Base-by-base conservation (phyloP, 495 filamentous ascomycete genomes). In the Hyphodiscus hymeniophilus region DNA sequence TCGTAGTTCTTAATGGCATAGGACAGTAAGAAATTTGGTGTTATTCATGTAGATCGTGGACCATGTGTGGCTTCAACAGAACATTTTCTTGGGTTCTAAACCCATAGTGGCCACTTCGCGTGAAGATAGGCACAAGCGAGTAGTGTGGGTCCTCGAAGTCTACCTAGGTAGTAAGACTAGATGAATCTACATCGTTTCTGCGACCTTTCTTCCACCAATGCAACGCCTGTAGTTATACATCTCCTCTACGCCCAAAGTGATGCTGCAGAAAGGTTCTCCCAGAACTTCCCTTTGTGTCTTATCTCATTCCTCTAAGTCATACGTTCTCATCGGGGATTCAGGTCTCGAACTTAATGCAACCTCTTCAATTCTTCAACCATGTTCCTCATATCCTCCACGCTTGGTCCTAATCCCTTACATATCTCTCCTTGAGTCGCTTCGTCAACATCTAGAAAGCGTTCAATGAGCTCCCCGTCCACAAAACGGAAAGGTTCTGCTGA, bases 381-480 rank as follows among this genome's bases (percentile, higher is more conserved):
- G 31, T 71, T 72, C 55, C 84, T 80, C 56, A 95, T 75, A 18
- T 79, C 79, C 55, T 88, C 85, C 2, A 92, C 80, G 48, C 75
- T 69, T 0, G 67, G 74, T n/a, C 71, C 78, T 12, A 85, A 60
- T 13, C 71, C 75, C 50, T 76, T 63, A 38, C 75, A 75, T 43
- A 95, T 78, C 57, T 77, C 72, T 60, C 76, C 70, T 59, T 94
- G 89, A 45, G 77, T 59, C 7, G 62, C 65, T 36, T 80, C 74
- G 35, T 73, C 66, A 38, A 82, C 68, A 52, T 87, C 81, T 47
- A 97, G 62, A 63, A 96, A 99, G 34, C 75, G 61, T 64, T 95
- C 90, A 21, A 99, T 71, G 42, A 97, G 66, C 60, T 97, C 92
- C 0, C 90, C 92, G 58, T 99, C 92, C 35, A 97, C 79, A 58